phyloP scores from a whole-genome alignment of 2,329 filamentous ascomycete genomes.

The Epichloe gansuensis region DNA sequence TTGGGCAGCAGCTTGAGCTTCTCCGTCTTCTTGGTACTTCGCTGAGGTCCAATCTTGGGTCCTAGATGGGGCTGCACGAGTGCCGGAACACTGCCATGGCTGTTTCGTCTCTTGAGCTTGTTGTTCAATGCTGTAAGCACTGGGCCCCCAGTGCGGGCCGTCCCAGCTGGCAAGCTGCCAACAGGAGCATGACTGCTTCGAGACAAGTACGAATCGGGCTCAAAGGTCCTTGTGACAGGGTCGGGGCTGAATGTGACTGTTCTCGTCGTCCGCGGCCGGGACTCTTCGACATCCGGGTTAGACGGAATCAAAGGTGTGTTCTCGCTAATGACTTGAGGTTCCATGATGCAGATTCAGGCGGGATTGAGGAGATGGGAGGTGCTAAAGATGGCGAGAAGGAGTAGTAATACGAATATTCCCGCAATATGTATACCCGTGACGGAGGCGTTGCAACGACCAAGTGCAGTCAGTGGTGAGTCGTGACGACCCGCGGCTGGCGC shows the following conservation, averaged over 20 bases:
- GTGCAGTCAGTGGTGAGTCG: background rate
- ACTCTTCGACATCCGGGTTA: constrained; percentile 12
- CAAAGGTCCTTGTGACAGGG: constrained; percentile 49
- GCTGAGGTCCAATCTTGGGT: constrained; percentile 80
- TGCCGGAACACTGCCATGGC: constrained; percentile 46
- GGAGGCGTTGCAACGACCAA: background rate
- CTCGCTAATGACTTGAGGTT: constrained; percentile 18
- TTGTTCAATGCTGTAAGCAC: constrained; percentile 74
- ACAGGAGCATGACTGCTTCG: constrained; percentile 12
- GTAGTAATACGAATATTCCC: background rate
- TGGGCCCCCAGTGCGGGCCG: constrained; percentile 30
- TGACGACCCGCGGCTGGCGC: background rate
- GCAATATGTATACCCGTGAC: background rate
- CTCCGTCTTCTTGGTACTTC: constrained; percentile 89
- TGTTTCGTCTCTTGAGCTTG: constrained; percentile 78
- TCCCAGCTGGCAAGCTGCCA: constrained; percentile 17
- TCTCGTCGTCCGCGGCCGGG: constrained; percentile 36
- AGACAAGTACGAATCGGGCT: constrained; percentile 29
- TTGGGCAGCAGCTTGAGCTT: constrained; percentile 96
- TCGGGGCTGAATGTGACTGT: constrained; percentile 71
- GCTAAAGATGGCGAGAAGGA: background rate
- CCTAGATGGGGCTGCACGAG: constrained; percentile 23
- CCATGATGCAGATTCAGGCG: constrained; percentile 9
- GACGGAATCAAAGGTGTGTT: constrained; percentile 22
- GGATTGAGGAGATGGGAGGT: background rate